These are phyloP conservation scores for Nyctanthes arbortristis DNA, from an alignment of 257 asterid species.

Conservation along the genomic window DNA sequence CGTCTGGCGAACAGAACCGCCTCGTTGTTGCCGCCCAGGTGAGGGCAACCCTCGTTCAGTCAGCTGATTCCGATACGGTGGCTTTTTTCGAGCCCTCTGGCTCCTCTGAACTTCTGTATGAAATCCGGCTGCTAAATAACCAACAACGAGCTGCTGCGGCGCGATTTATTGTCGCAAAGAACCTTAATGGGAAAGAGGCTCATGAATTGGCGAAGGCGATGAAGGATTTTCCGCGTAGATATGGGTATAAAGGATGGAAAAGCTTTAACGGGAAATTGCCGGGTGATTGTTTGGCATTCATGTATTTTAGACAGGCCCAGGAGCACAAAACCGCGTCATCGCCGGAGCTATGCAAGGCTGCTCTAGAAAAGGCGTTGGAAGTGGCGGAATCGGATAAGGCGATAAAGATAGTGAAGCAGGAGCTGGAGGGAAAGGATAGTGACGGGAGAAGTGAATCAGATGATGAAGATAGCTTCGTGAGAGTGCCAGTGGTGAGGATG, in stretches of 20 bases:
- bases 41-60: conserved; percentile 58
- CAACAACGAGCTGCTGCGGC: conserved; percentile 69
- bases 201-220: conserved; percentile 67
- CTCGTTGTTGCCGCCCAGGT: conserved; percentile 82
- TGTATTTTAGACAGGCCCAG: conserved; percentile 63
- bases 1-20: conserved; percentile 71
- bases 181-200: conserved; percentile 46
- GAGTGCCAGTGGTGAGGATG: conserved; percentile 88
- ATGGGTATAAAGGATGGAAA: conserved; percentile 68
- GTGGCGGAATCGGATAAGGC: conserved; percentile 65
- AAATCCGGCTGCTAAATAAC: conserved; percentile 53
- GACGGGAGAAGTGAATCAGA: conserved; percentile 27
- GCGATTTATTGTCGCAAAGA: conserved; percentile 39
- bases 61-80: conserved; percentile 47
- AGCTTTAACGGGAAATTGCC: conserved; percentile 59
- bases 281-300: conserved; percentile 85
- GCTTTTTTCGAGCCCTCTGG: conserved; percentile 52
- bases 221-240: conserved; percentile 78
- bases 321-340: conserved; percentile 55
- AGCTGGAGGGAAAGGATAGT: conserved; percentile 42
- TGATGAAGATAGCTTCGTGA: conserved; percentile 26
- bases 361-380: conserved; percentile 61
- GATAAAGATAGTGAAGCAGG: conserved; percentile 39
- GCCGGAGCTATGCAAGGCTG: conserved; percentile 39
- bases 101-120: conserved; percentile 65